Percentiles rank a stretch among this genome's conserved stretches.
These are phyloP conservation scores for Yarrowia sp. DNA, from an alignment of 805 yeast genomes.

Conservation along the genomic window DNA sequence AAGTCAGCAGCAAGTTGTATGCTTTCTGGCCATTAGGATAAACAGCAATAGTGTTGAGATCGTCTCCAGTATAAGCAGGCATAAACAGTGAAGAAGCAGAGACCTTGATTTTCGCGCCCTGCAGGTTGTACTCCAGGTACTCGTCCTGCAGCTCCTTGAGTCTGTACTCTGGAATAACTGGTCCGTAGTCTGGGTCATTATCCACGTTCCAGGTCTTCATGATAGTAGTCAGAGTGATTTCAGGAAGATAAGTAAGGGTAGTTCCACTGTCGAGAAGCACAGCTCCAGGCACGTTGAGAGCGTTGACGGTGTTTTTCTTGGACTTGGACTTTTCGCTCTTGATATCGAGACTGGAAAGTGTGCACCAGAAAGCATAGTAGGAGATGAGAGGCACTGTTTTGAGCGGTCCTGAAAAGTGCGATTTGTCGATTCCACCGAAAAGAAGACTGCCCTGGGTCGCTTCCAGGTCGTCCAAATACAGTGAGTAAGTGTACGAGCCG, in stretches of 20 bases:
- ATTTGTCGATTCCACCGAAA: conserved; percentile 32
- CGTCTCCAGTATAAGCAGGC: conserved; percentile 29
- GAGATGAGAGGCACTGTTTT: conserved; percentile 40
- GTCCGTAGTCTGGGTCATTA: conserved; percentile 43
- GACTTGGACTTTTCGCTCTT: conserved; percentile 7
- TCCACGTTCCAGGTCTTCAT: conserved; percentile 50
- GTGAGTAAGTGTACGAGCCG: conserved; percentile 43
- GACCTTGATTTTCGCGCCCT: conserved; percentile 85
- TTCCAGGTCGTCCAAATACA: conserved; percentile 39
- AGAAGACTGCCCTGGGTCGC: conserved; percentile 31
- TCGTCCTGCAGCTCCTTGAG: conserved; percentile 78
- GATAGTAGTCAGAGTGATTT: conserved; percentile 31
- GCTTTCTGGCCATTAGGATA: conserved; percentile 24
- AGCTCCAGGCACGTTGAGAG: conserved; percentile 22
- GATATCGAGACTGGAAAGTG: conserved; percentile 24
- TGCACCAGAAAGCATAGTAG: conserved; percentile 3
- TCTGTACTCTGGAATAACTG: background rate
- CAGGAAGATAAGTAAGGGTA: conserved; percentile 48
- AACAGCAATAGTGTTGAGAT: conserved; percentile 32
- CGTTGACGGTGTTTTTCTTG: conserved; percentile 36
- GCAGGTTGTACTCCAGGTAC: conserved; percentile 84
- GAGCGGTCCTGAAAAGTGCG: conserved; percentile 27
- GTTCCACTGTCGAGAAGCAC: conserved; percentile 53
- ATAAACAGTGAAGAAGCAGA: conserved; percentile 66
- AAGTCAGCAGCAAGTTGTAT: background rate